Evolutionary conservation across 2,329 filamentous ascomycete genomes (phyloP).

Genomic region (Paraphoma chrysanthemicola): DNA sequence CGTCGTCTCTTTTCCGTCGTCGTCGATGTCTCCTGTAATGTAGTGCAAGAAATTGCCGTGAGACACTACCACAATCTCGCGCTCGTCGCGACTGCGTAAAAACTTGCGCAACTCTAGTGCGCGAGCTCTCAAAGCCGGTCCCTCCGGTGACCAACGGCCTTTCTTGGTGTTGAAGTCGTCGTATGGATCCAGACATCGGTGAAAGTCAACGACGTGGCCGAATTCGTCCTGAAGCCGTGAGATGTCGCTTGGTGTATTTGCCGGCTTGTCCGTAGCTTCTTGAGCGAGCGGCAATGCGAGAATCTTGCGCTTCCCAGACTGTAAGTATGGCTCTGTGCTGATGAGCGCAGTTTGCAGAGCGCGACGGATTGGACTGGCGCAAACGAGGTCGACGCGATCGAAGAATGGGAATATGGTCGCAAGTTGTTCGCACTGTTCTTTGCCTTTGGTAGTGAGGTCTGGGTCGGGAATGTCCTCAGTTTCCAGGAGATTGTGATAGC

Average conservation of each 20-base stretch:
- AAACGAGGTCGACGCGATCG: conserved; percentile 66
- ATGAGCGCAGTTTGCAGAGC: conserved; percentile 78
- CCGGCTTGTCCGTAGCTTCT: conserved; percentile 10
- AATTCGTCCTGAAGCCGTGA: conserved; percentile 3
- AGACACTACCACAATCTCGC: conserved; percentile 65
- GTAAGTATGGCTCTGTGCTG: conserved; percentile 63
- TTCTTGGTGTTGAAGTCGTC: conserved; percentile 5
- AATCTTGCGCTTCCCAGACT: conserved; percentile 6
- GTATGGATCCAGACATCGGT: conserved; percentile 6
- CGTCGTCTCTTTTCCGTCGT: not conserved
- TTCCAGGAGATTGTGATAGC: conserved; percentile 74
- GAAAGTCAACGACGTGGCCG: conserved; percentile 3
- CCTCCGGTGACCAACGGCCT: conserved; percentile 5
- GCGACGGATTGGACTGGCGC: conserved; percentile 79
- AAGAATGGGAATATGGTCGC: conserved; percentile 67
- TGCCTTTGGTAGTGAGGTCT: conserved; percentile 74
- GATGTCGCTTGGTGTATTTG: conserved; percentile 13
- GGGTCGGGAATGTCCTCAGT: conserved; percentile 79
- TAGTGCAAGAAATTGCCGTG: conserved; percentile 86
- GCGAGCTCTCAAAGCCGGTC: not conserved
- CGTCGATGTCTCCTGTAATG: conserved; percentile 71
- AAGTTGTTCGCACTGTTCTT: conserved; percentile 73
- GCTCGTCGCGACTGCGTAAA: conserved; percentile 5
- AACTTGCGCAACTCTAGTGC: conserved; percentile 9
- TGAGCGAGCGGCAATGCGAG: conserved; percentile 13